These are phyloP conservation scores for Colletotrichum caudatum DNA, from an alignment of 2,329 filamentous ascomycete genomes.

Conservation along the genomic window DNA sequence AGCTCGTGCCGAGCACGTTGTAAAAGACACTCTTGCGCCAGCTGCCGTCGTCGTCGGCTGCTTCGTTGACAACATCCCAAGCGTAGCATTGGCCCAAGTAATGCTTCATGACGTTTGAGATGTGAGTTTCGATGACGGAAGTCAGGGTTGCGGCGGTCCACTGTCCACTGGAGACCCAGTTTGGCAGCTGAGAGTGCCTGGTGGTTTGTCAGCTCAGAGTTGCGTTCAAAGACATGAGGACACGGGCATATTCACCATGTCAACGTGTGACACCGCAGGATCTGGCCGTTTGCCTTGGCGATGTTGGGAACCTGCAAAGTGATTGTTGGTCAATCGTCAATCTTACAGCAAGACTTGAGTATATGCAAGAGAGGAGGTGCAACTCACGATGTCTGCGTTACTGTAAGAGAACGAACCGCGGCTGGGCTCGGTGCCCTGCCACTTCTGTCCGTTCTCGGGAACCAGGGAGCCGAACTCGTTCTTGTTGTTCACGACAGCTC, in stretches of 20 bases:
- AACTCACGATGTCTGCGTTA: slow-evolving; percentile 37
- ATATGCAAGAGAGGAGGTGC: too few species aligned
- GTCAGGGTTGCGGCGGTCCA: slow-evolving; percentile 39
- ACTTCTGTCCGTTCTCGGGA: slow-evolving; percentile 68
- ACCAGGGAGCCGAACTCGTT: slow-evolving; percentile 73
- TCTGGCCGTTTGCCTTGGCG: slow-evolving; percentile 60
- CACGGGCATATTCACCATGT: slow-evolving; percentile 56
- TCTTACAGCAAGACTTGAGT: rapidly evolving
- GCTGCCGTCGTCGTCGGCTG: slow-evolving; percentile 59
- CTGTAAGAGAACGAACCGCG: slow-evolving; percentile 26
- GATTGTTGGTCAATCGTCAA: background rate
- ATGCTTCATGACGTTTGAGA: slow-evolving; percentile 59
- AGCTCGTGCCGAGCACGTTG: slow-evolving; percentile 60
- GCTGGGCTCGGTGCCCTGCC: background rate
- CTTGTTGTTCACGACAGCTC: slow-evolving; percentile 63
- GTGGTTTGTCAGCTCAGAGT: background rate
- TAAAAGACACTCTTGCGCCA: slow-evolving; percentile 60
- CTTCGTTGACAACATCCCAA: slow-evolving; percentile 66
- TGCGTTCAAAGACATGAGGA: slow-evolving; percentile 29
- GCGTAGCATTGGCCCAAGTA: slow-evolving; percentile 60
- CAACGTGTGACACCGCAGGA: slow-evolving; percentile 73
- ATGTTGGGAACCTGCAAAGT: slow-evolving; percentile 54
- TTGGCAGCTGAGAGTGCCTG: slow-evolving; percentile 44
- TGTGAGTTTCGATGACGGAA: slow-evolving; percentile 63
- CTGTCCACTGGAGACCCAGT: slow-evolving; percentile 43